These are phyloP conservation scores for Lomentospora prolificans DNA, from an alignment of 2,329 filamentous ascomycete species.

Conservation along the genomic window DNA sequence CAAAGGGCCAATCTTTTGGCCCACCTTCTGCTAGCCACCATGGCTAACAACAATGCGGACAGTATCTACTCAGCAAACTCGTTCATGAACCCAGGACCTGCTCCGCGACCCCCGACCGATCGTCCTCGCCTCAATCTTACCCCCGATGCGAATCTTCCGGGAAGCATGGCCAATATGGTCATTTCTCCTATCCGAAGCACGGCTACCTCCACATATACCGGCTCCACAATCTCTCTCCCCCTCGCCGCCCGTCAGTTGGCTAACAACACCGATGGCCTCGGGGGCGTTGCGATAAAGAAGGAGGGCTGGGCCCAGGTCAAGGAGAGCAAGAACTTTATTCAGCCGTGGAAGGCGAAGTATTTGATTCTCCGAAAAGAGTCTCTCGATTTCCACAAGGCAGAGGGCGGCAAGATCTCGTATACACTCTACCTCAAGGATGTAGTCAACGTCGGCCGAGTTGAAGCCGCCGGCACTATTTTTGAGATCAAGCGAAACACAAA, in stretches of 20 bases:
- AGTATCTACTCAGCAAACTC: slow-evolving; percentile 52
- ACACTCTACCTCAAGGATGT: slow-evolving; percentile 81
- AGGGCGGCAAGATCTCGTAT: slow-evolving; percentile 79
- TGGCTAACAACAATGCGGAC: slow-evolving; percentile 16
- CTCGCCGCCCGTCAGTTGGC: slow-evolving; percentile 51
- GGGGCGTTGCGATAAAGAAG: slow-evolving; percentile 65
- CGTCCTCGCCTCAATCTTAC: slow-evolving; percentile 73
- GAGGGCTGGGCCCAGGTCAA: slow-evolving; percentile 80
- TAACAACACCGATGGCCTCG: slow-evolving; percentile 51
- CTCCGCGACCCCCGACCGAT: slow-evolving; percentile 79
- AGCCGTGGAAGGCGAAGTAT: slow-evolving; percentile 82
- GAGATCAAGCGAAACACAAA: slow-evolving; percentile 76
- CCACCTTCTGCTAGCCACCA: slow-evolving; percentile 12
- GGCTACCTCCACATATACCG: slow-evolving; percentile 56
- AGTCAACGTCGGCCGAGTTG: slow-evolving; percentile 80
- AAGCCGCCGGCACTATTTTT: slow-evolving; percentile 84
- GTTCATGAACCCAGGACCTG: slow-evolving; percentile 96
- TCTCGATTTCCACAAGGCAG: slow-evolving; percentile 88
- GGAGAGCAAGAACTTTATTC: slow-evolving; percentile 80
- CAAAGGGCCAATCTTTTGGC: not conserved
- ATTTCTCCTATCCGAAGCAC: slow-evolving; percentile 61
- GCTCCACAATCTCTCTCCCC: slow-evolving; percentile 64
- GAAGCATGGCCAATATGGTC: slow-evolving; percentile 70
- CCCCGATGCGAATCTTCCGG: slow-evolving; percentile 63
- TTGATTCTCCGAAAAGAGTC: slow-evolving; percentile 86